Percentiles rank a stretch among this genome's conserved stretches.
phyloP scores from a whole-genome alignment of 768 basidiomycete genomes.

The Hortiboletus flavorubellus region DNA sequence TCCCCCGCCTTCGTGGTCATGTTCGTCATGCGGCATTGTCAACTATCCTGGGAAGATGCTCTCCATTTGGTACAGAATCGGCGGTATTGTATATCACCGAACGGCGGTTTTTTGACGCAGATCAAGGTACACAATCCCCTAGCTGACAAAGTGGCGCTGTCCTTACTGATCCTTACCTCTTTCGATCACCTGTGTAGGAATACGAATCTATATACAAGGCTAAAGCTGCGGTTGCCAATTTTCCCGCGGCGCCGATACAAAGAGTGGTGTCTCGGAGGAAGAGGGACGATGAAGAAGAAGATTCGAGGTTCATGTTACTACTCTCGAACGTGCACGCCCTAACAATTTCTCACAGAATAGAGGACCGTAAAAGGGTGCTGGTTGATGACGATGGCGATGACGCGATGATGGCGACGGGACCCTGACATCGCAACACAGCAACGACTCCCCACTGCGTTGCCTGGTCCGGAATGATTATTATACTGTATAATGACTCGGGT shows the following conservation, averaged over 20 bases:
- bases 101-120: conserved; percentile 87
- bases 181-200: conserved; percentile 48
- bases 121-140: conserved; percentile 60
- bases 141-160: neutral
- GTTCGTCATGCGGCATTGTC: conserved; percentile 87
- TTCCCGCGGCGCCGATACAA: conserved; percentile 42
- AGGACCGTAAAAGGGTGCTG: conserved; percentile 43
- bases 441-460: neutral
- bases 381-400: conserved; percentile 33
- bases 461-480: conserved; percentile 17
- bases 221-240: conserved; percentile 60
- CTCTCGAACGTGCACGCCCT: neutral
- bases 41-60: conserved; percentile 84
- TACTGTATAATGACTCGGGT: conserved; percentile 24
- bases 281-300: conserved; percentile 72
- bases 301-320: conserved; percentile 35
- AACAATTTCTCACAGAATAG: conserved; percentile 26
- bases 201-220: conserved; percentile 93
- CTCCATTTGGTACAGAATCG: conserved; percentile 86
- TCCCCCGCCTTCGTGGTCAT: conserved; percentile 90
- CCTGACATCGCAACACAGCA: conserved; percentile 6
- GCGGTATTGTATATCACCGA: conserved; percentile 91
- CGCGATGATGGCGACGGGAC: conserved; percentile 35
- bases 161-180: neutral
- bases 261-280: conserved; percentile 57